Evolutionary conservation across 23 red algal species (phyloP), one percentile per base, ranked within the genome.

Genomic region (Gracilaria gracilis): DNA sequence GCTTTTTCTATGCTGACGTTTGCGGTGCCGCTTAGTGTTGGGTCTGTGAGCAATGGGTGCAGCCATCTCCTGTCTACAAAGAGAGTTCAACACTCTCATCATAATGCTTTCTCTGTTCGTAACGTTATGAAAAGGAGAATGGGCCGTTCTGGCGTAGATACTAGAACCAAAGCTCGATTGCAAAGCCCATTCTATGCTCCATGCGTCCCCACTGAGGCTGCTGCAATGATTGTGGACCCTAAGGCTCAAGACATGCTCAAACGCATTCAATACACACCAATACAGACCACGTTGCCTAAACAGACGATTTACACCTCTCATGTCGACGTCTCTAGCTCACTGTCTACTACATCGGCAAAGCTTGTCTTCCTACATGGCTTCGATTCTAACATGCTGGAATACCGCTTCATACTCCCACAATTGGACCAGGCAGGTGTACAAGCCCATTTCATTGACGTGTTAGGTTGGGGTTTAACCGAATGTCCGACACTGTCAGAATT

Each of bases 391-490:
- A 61, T 71, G 46, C 76, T 96, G 23, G 95, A 96, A 76, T 96
- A 86, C 64, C 87, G 95, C 23, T 78, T 72, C 54, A 51, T 96
- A 57, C 74, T 93, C 19, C 82, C 95, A 11, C 28, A 62, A 23
- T 66, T 96, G 37, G 84, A 71, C 25, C 50, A 75, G 21, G 70
- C 33, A 50, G 23, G 38, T 25, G 75, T 88, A 21, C 67, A 67
- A 24, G 72, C 55, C 37, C 75, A 87, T 75, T 87, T 88, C 14
- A 51, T 96, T 39, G 88, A 92, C 83, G 46, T 92, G 4, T 49
- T 93, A 20, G 95, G 95, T 11, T 96, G 95, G 95, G 95, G 95
- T n/a, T 80, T 96, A 15, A 91, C 88, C 23, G 87, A 80, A n/a
- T 71, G 84, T 50, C 87, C 95, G 4, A 49, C 38, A 12, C 21